A percentile compares a stretch with the other conserved stretches of the same genome.
Evolutionary conservation across 805 yeast species (phyloP).

Genomic region (Yarrowia sp.): DNA sequence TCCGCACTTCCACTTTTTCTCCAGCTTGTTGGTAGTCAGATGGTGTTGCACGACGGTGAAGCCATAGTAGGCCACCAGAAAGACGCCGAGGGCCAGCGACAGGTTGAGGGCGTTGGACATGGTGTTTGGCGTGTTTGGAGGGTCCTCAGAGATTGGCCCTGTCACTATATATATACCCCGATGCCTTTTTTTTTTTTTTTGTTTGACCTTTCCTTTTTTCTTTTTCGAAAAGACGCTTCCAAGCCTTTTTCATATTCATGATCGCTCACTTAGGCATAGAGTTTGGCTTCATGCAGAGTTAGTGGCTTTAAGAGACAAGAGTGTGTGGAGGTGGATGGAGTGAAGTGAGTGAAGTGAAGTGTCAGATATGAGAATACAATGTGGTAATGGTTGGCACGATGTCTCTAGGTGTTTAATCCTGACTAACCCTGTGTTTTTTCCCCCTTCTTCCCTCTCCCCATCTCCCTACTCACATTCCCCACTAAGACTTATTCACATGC

Average conservation of each 20-base stretch:
- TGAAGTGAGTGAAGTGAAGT: no score
- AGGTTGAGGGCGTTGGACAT: constrained; percentile 22
- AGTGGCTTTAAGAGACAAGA: no score
- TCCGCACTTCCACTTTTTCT: constrained; percentile 22
- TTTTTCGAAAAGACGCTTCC: background rate
- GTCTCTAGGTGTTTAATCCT: no score
- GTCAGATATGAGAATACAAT: no score
- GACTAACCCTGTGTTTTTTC: no score
- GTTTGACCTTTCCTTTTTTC: background rate
- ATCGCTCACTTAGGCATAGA: background rate
- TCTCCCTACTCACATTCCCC: no score
- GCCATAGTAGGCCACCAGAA: background rate
- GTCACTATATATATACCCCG: constrained; percentile 6
- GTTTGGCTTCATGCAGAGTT: background rate
- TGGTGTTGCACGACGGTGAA: constrained; percentile 4
- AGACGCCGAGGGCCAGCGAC: constrained; percentile 23
- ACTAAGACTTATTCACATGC: constrained; percentile 19
- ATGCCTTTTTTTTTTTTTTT: background rate
- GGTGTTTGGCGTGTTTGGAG: background rate
- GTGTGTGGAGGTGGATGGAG: no score
- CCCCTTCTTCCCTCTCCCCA: no score
- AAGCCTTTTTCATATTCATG: constrained; percentile 18
- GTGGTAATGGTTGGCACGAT: no score
- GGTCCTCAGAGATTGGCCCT: background rate
- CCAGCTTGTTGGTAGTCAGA: background rate